Evolutionary conservation across 2,329 filamentous ascomycete genomes (phyloP), one percentile per base, ranked within the genome.

Genomic region (Sporothrix luriei): DNA sequence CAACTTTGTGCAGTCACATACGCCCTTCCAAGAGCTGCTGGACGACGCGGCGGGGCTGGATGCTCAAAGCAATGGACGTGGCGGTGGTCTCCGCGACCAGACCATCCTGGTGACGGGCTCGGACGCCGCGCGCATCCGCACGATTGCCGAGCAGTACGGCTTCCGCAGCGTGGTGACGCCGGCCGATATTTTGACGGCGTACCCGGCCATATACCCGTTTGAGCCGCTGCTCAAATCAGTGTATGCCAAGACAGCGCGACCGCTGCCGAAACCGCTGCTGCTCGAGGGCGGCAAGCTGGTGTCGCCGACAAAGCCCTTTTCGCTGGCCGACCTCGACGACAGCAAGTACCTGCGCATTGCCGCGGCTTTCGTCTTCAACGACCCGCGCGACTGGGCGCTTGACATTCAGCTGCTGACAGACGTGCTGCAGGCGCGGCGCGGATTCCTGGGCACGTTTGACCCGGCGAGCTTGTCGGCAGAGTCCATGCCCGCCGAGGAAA

Each of bases 311-410:
- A 26, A 48, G 40, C 43, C 59, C 1, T 71, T 66, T 6, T 14
- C 68, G n/a, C 19, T 59, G 2, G 64, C 59, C 43, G 68, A 62
- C 33, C 68, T 68, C 61, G 69, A 72, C 68, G 67, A 67, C 11
- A 84, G 94, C 62, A 93, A 92, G 75, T 68, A 71, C 68, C 69
- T 74, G n/a, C 71, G 71, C 54, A 90, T 99, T 74, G 93, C 97
- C 76, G 93, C 94, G 38, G 88, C 98, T 38, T 91, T 98, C 76
- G 91, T 97, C 7, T 97, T 94, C 84, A 97, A 97, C 78, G 95
- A 98, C 79, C 94, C 95, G 3, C 88, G 95, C 69, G 95, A 99
- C 82, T 99, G 95, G 95, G 93, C 91, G 0, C 85, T 97, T 11
- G 94, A 98, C 78, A 88, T 88, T 2, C 91, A 97, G 77, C 82